Evolutionary conservation across 306 rosid species (phyloP).

Genomic region (Castanopsis chinensis): DNA sequence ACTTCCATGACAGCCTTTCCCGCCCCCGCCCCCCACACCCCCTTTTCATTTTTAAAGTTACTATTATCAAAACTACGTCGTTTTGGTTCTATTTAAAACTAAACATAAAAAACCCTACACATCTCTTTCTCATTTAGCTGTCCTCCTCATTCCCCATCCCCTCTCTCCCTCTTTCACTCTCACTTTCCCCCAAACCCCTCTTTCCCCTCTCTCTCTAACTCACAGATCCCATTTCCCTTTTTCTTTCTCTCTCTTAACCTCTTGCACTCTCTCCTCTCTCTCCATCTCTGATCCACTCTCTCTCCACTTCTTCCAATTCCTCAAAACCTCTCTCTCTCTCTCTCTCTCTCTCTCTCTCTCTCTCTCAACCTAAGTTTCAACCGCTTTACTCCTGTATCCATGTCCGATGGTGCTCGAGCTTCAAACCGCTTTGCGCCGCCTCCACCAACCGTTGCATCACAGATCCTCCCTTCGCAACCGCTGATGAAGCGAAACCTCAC

Average conservation of each 20-base stretch:
- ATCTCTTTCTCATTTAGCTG: too few species aligned
- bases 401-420: constrained; percentile 71
- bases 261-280: constrained; percentile 16
- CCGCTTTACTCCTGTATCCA: constrained; percentile 24
- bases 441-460: background rate
- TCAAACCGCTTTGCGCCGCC: constrained; percentile 45
- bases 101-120: too few species aligned
- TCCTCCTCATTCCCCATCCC: too few species aligned
- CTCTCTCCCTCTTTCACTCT: too few species aligned
- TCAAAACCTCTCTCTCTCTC: background rate
- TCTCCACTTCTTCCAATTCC: too few species aligned
- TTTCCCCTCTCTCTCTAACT: constrained; percentile 26
- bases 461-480: constrained; percentile 49
- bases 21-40: too few species aligned
- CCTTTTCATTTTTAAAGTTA: too few species aligned
- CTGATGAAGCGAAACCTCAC: constrained; percentile 72
- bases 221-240: constrained; percentile 31
- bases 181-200: too few species aligned
- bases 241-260: constrained; percentile 15
- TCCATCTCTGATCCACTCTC: background rate
- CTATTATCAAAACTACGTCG: too few species aligned
- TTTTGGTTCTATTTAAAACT: too few species aligned
- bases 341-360: background rate
- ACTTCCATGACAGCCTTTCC: too few species aligned
- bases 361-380: background rate